phyloP scores from a whole-genome alignment of 768 basidiomycete species.

The Lactifluus hygrophoroides region DNA sequence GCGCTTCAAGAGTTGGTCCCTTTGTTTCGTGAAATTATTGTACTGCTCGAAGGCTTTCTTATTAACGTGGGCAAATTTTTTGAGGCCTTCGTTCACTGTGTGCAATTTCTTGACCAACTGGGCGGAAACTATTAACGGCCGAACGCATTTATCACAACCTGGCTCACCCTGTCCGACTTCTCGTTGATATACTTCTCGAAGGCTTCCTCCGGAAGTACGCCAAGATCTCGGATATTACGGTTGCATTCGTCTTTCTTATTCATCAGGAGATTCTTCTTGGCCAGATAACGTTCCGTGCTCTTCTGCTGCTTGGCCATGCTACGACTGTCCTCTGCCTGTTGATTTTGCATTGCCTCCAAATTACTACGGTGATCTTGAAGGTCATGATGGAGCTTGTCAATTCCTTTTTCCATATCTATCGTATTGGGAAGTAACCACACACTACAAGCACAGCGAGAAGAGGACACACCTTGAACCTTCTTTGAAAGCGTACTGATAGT shows the following conservation, averaged over 20 bases:
- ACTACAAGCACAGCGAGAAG: neutral
- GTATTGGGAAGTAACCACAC: neutral
- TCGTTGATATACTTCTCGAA: slow-evolving; percentile 90
- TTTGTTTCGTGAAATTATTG: slow-evolving; percentile 95
- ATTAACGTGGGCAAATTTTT: slow-evolving; percentile 97
- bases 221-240: slow-evolving; percentile 90
- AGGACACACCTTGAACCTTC: slow-evolving; percentile 47
- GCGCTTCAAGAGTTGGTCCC: slow-evolving; percentile 80
- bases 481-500: slow-evolving; percentile 58
- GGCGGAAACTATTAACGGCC: neutral
- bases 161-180: slow-evolving; percentile 74
- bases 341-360: slow-evolving; percentile 68
- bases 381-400: slow-evolving; percentile 50
- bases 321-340: slow-evolving; percentile 81
- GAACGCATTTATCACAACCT: neutral
- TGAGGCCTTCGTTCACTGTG: slow-evolving; percentile 81
- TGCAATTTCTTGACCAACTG: slow-evolving; percentile 94
- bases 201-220: slow-evolving; percentile 94
- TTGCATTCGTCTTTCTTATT: slow-evolving; percentile 90
- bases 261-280: slow-evolving; percentile 81
- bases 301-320: slow-evolving; percentile 89
- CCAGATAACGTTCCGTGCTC: slow-evolving; percentile 87
- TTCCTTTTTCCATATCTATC: slow-evolving; percentile 62
- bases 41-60: slow-evolving; percentile 99
- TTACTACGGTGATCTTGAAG: slow-evolving; percentile 58